Conservation (phyloP, 495 filamentous ascomycete genomes). For the Paragyromitra xinjiangensis region DNA sequence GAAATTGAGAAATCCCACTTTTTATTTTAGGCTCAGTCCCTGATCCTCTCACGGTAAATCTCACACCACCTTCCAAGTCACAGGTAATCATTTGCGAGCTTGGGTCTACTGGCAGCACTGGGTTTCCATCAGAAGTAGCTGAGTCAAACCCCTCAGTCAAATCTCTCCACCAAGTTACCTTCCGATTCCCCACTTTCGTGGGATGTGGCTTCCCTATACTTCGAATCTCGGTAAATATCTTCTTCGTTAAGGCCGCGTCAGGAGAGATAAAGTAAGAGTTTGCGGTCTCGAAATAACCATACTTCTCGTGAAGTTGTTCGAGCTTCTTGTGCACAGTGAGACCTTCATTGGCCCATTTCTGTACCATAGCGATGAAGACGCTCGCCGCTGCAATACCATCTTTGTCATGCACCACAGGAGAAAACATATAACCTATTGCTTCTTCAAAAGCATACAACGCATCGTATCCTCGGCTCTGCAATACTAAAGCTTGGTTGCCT, state of each 20-base stretch:
- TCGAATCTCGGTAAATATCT: conserved; percentile 68
- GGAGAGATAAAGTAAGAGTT: conserved; percentile 76
- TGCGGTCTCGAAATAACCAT: conserved; percentile 72
- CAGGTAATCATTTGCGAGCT: conserved; percentile 77
- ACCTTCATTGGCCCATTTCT: conserved; percentile 65
- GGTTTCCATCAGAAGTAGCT: conserved; percentile 64
- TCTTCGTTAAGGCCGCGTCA: conserved; percentile 63
- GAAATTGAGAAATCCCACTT: conserved; percentile 59
- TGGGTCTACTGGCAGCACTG: conserved; percentile 68
- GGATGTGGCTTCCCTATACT: conserved; percentile 55
- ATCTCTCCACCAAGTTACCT: conserved; percentile 72
- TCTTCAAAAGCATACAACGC: conserved; percentile 75
- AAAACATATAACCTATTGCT: conserved; percentile 79
- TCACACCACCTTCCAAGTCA: conserved; percentile 67
- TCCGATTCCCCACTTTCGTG: conserved; percentile 63
- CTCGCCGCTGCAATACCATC: conserved; percentile 75
- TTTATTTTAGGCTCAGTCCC: conserved; percentile 78
- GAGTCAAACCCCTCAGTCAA: conserved; percentile 74
- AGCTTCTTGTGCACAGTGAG: conserved; percentile 69
- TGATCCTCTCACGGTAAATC: conserved; percentile 73
- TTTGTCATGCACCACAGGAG: conserved; percentile 72
- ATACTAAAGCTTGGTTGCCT: conserved; percentile 53
- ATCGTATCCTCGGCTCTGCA: conserved; percentile 59
- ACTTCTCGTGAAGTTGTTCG: conserved; percentile 68
- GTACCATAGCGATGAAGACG: conserved; percentile 68